Conservation (phyloP, 164 flowering plant genomes). For the Chloranthus sessilifolius region DNA sequence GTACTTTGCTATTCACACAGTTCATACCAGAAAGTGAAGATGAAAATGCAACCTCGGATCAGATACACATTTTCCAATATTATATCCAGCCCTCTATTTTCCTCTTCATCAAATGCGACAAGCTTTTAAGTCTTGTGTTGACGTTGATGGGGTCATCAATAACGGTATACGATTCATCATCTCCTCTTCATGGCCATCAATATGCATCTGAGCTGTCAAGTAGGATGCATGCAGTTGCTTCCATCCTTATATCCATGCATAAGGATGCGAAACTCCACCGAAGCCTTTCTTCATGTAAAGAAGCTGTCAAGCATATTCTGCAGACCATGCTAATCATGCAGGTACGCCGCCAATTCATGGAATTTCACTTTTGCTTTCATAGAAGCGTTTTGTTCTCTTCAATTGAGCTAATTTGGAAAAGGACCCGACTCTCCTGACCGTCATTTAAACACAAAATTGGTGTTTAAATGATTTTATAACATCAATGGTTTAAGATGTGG, state of each 20-base stretch:
- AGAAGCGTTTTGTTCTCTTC: too few relatives aligned
- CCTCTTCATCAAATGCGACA: slow-evolving; percentile 45
- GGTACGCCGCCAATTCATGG: too few relatives aligned
- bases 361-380: too few relatives aligned
- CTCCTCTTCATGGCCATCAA: slow-evolving; percentile 4
- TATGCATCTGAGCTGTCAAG: slow-evolving; percentile 18
- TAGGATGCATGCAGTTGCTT: slow-evolving; percentile 33
- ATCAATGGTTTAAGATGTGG: too few relatives aligned
- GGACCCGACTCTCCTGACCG: too few relatives aligned
- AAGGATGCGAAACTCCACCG: slow-evolving; percentile 35
- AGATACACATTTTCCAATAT: slow-evolving; percentile 24
- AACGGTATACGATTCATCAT: slow-evolving; percentile 15
- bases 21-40: slow-evolving; percentile 32
- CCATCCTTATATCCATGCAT: slow-evolving; percentile 36
- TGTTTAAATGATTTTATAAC: too few relatives aligned
- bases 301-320: slow-evolving; percentile 35
- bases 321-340: slow-evolving; percentile 30
- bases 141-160: slow-evolving; percentile 41
- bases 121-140: slow-evolving; percentile 39
- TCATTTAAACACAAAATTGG: too few relatives aligned
- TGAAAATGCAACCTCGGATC: slow-evolving; percentile 9
- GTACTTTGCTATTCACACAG: slow-evolving; percentile 23
- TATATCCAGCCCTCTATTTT: slow-evolving; percentile 52
- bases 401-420: too few relatives aligned
- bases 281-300: slow-evolving; percentile 34